phyloP scores from a whole-genome alignment of 768 basidiomycete genomes.

The Amanita exitialis region DNA sequence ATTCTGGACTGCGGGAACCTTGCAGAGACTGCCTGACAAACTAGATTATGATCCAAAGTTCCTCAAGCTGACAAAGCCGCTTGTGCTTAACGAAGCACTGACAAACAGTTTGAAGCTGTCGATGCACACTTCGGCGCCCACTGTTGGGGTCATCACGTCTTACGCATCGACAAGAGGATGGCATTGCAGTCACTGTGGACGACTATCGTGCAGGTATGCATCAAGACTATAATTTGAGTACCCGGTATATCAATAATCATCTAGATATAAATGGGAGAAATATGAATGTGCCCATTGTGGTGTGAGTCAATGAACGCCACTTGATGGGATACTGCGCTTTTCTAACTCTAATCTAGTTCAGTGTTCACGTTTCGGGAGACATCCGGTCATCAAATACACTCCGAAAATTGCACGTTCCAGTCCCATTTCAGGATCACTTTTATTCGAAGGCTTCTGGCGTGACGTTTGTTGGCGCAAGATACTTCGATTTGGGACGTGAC shows the following conservation, averaged over 20 bases:
- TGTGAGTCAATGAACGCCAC: constrained; percentile 22
- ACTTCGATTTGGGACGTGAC: constrained; percentile 11
- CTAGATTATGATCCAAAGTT: constrained; percentile 42
- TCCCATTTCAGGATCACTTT: constrained; percentile 20
- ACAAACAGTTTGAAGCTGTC: constrained; percentile 27
- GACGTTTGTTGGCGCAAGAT: constrained; percentile 8
- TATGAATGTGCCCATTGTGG: constrained; percentile 62
- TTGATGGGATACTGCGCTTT: neutral
- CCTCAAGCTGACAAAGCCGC: constrained; percentile 24
- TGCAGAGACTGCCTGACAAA: constrained; percentile 18
- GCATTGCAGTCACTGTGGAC: constrained; percentile 61
- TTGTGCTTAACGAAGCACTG: constrained; percentile 22
- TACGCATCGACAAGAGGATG: constrained; percentile 55
- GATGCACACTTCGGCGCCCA: constrained; percentile 16
- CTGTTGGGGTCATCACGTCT: constrained; percentile 34
- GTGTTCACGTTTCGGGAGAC: constrained; percentile 13
- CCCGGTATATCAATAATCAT: neutral
- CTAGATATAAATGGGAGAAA: constrained; percentile 62
- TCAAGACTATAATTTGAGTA: neutral
- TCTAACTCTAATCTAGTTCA: neutral
- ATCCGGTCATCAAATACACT: constrained; percentile 27
- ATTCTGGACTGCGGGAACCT: constrained; percentile 39
- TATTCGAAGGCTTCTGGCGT: constrained; percentile 23
- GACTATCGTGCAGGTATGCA: constrained; percentile 61
- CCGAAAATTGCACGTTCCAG: constrained; percentile 19